Evolutionary conservation across 768 basidiomycete genomes (phyloP), one percentile per base, ranked within the genome.

Genomic region (Ramaria rubella): DNA sequence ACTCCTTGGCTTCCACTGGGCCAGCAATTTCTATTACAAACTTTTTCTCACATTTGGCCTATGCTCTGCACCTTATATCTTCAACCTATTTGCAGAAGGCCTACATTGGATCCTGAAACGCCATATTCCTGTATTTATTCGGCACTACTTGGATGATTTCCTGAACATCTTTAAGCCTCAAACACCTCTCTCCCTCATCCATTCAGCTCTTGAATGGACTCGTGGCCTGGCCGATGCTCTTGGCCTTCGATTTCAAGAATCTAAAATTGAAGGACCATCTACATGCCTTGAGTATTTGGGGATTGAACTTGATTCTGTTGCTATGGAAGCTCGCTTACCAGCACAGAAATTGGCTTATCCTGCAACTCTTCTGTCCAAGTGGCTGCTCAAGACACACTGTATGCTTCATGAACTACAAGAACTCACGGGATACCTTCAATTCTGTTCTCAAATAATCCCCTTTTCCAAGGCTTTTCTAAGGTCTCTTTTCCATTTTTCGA

Each of bases 41-140:
- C 36, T 70, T 4, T 68, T 72, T 3, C 61, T 73, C 9, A 63
- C 58, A 0, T 75, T 75, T 59, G 71, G 72, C 0, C 58, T 67
- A 2, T 58, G 63, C 3, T 65, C 68, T 1, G 68, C 71, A 9
- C 70, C 71, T 2, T 72, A 73, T 60, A 73, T 75, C 21, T 74
- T n/a, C n/a, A n/a, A n/a, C n/a, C n/a, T n/a, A n/a, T n/a, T n/a
- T n/a, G n/a, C n/a, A n/a, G n/a, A n/a, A 54, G 73, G 66, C 11
- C 63, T 74, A 8, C 73, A 74, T 53, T 75, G 71, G 73, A 73
- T 74, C 46, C 66, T 73, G 14, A 54, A 63, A 7, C 63, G 65
- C 9, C 67, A 75, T 52, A 64, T 73, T 48, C 71, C 69, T 0
- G 63, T 67, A 0, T 9, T 7, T 8, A 49, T 73, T 1, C 63